Base-by-base conservation (phyloP, 108 stramenopile genomes). In the Discostella pseudostelligera region DNA sequence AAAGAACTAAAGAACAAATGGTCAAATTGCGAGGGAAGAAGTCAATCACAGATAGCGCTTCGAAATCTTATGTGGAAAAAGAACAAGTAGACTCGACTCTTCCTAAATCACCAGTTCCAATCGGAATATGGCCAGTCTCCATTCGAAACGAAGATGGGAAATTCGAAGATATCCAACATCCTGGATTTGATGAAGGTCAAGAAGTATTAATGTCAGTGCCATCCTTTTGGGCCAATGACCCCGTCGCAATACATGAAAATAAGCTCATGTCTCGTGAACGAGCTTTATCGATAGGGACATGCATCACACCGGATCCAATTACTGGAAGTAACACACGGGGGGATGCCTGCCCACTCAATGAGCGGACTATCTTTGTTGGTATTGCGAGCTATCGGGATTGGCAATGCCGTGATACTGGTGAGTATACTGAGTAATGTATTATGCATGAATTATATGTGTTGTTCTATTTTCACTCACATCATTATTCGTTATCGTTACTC, bases 311-410 rank as follows among this genome's bases (percentile, higher is more conserved):
- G 4, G 74, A 74, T 40, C 54, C 69, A 2, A 59, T 58, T 8
- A 70, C 69, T 1, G 73, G 73, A 4, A 59, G 47, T 48, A 29
- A 39, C 42, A 70, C 62, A 11, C 72, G 77, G 1, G 77, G 77
- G 42, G 77, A 78, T 61, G 55, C 47, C 17, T 78, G 77, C 56
- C 77, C 77, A 0, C 16, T 36, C 3, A 44, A 64, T 20, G 69
- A 78, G 49, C 66, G 77, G 35, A 79, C 78, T 1, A 70, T 79
- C 26, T 75, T 70, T 46, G 78, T 76, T 24, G 78, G 73, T 14
- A 79, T 79, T 70, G 78, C 78, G n/a, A 70, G 69, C 10, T 79
- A 79, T 64, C 62, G 78, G 25, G 78, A 79, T 45, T 74, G 61
- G 60, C 78, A 79, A 39, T 79, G 78, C 44, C 69, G 74, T 37